phyloP scores from a whole-genome alignment of 208 protist genomes.

The Acanthamoeba rhysodes region DNA sequence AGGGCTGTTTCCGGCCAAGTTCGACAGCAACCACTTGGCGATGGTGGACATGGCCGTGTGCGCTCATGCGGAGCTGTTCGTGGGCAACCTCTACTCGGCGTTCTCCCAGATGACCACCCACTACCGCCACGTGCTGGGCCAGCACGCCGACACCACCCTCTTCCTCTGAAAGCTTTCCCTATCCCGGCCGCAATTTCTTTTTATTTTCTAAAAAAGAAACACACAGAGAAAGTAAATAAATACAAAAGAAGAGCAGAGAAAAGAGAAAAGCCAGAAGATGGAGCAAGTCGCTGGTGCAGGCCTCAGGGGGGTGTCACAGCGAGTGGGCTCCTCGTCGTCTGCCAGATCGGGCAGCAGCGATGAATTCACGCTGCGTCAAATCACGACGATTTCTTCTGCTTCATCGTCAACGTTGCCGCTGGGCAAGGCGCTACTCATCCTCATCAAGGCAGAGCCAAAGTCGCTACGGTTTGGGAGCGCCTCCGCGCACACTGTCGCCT shows the following conservation, averaged over 20 bases:
- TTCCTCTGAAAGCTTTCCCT: slow-evolving; percentile 1
- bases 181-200: too few species aligned
- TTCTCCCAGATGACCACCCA: neutral
- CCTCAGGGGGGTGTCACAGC: too few species aligned
- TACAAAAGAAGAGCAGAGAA: too few species aligned
- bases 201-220: too few species aligned
- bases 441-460: slow-evolving; percentile 18
- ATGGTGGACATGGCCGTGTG: neutral
- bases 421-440: slow-evolving; percentile 21
- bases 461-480: neutral
- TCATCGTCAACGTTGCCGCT: neutral
- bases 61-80: slow-evolving; percentile 5
- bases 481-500: neutral
- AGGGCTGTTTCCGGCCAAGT: slow-evolving; percentile 17
- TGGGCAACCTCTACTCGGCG: slow-evolving; percentile 14
- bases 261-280: too few species aligned
- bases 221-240: neutral
- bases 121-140: slow-evolving; percentile 9
- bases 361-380: neutral
- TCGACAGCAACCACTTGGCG: neutral
- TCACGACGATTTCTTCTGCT: neutral
- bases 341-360: neutral
- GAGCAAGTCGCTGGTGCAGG: too few species aligned
- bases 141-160: neutral
- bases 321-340: too few species aligned